Conservation (phyloP, 2,329 filamentous ascomycete species). For the Bertia moriformis region DNA sequence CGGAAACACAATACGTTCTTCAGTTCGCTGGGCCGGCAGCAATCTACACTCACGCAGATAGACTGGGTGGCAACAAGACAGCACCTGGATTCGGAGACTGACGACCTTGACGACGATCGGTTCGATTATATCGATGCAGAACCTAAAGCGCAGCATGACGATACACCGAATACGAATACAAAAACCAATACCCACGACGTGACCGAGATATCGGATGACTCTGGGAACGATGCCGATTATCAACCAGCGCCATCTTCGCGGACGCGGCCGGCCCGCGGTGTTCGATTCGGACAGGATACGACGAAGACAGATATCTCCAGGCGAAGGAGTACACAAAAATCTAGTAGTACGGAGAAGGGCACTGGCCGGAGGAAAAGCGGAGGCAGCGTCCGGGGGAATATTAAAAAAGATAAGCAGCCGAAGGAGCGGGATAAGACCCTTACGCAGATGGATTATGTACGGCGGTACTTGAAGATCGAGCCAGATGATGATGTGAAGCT, state of each 20-base stretch:
- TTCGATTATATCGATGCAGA: slow-evolving; percentile 14
- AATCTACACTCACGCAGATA: slow-evolving; percentile 23
- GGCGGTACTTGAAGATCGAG: slow-evolving; percentile 15
- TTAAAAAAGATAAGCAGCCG: slow-evolving; percentile 9
- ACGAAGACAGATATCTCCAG: not conserved
- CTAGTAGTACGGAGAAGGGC: not conserved
- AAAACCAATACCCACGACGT: slow-evolving; percentile 6
- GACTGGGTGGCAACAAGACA: slow-evolving; percentile 15
- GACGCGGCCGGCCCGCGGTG: not conserved
- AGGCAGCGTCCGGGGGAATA: slow-evolving; percentile 7
- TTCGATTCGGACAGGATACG: not conserved
- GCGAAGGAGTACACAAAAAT: not conserved
- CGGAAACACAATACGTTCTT: no score
- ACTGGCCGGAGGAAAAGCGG: slow-evolving; percentile 2
- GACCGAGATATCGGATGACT: not conserved
- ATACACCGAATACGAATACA: slow-evolving; percentile 2
- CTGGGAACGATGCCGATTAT: not conserved
- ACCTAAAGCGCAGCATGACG: no score
- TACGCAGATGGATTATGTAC: slow-evolving; percentile 24
- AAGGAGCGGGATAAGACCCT: slow-evolving; percentile 17
- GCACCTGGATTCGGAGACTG: slow-evolving; percentile 7
- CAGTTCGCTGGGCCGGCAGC: no score
- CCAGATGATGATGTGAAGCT: slow-evolving; percentile 16
- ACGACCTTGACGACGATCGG: slow-evolving; percentile 5
- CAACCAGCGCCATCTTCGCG: not conserved